Conservation (phyloP, 164 flowering plant species). For the Saururus chinensis region DNA sequence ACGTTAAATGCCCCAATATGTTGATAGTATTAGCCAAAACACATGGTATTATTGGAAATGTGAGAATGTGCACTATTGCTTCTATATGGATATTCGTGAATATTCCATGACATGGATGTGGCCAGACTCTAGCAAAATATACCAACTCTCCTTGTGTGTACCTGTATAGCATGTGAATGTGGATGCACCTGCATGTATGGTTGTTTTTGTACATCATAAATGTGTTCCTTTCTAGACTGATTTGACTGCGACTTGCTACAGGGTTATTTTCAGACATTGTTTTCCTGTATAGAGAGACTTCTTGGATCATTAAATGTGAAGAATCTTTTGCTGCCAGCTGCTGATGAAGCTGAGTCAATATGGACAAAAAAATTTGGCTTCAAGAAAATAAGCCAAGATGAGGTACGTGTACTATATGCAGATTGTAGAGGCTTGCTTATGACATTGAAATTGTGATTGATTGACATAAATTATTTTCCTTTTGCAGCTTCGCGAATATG, state of each 20-base stretch:
- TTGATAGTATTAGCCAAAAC: no score
- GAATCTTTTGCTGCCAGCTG: constrained; percentile 82
- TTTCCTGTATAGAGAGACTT: constrained; percentile 65
- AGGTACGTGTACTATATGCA: constrained; percentile 29
- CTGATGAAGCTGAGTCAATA: constrained; percentile 82
- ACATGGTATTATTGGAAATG: no score
- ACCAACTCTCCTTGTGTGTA: no score
- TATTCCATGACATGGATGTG: no score
- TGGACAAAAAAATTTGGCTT: constrained; percentile 87
- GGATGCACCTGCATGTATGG: no score
- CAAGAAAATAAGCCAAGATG: constrained; percentile 53
- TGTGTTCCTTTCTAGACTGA: not conserved
- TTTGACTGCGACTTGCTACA: constrained; percentile 9
- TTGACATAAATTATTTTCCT: not conserved
- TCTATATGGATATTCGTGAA: no score
- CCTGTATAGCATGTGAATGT: no score
- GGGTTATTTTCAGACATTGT: constrained; percentile 88
- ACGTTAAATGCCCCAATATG: no score
- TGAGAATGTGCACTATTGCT: no score
- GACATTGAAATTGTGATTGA: not conserved
- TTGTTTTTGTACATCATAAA: no score
- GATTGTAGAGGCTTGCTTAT: not conserved
- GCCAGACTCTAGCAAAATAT: no score
- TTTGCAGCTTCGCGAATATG: constrained; percentile 37
- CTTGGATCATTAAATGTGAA: constrained; percentile 51